These are phyloP conservation scores for Colletotrichum chrysophilum DNA, from an alignment of 2,329 filamentous ascomycete species.

Conservation along the genomic window DNA sequence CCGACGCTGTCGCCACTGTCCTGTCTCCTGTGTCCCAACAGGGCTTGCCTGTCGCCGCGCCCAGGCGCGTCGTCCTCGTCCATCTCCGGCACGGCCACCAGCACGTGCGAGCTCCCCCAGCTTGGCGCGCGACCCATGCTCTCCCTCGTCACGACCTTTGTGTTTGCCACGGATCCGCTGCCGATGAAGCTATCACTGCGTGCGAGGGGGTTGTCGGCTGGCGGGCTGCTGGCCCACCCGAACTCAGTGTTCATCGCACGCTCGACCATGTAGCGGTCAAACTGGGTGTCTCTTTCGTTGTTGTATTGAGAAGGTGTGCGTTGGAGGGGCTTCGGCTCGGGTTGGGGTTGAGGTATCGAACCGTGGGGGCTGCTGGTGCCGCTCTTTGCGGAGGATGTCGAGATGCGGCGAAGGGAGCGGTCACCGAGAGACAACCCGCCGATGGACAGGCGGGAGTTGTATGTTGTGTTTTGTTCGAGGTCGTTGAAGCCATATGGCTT, in stretches of 20 bases:
- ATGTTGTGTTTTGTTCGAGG: conserved; percentile 24
- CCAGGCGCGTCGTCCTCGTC: conserved; percentile 30
- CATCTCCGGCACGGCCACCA: conserved; percentile 45
- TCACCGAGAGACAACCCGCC: conserved; percentile 8
- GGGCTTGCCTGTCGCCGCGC: conserved; percentile 31
- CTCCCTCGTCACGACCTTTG: conserved; percentile 12
- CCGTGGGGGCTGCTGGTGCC: neutral
- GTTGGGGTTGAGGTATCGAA: neutral
- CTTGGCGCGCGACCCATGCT: conserved; percentile 36
- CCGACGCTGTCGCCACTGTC: conserved; percentile 3
- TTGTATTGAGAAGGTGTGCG: conserved; percentile 24
- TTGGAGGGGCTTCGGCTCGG: neutral
- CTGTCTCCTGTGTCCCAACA: conserved; percentile 27
- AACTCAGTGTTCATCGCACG: conserved; percentile 36
- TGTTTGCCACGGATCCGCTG: conserved; percentile 23
- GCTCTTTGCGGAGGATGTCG: conserved; percentile 16
- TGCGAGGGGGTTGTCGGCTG: conserved; percentile 13
- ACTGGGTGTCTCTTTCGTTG: conserved; percentile 32
- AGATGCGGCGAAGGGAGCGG: conserved; percentile 21
- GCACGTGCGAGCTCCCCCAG: conserved; percentile 40
- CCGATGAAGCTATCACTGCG: conserved; percentile 31
- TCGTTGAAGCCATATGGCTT: conserved; percentile 51
- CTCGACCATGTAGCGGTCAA: conserved; percentile 34
- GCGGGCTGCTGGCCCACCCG: conserved; percentile 30
- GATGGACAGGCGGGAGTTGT: conserved; percentile 15